These are phyloP conservation scores for Colletotrichum limetticola DNA, from an alignment of 2,329 filamentous ascomycete genomes.

Conservation along the genomic window DNA sequence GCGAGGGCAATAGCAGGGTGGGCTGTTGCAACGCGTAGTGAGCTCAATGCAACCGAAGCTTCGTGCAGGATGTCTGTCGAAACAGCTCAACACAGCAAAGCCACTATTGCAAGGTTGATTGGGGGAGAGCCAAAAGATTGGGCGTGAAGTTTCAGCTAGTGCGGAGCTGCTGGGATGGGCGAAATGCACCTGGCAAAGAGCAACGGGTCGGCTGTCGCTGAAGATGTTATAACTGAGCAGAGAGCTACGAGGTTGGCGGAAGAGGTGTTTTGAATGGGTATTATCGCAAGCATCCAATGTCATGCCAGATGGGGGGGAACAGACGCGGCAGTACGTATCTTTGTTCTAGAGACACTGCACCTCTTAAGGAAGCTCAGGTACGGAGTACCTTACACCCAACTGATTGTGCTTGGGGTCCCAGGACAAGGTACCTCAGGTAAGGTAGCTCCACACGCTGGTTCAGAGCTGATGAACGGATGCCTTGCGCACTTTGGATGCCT, in stretches of 20 bases:
- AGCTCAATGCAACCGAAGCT: not conserved
- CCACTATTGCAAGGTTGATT: not conserved
- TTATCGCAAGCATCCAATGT: conserved; percentile 29
- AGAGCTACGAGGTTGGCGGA: not conserved
- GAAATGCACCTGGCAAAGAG: not conserved
- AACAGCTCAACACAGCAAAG: not conserved
- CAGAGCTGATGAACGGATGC: not conserved
- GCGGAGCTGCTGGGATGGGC: conserved; percentile 13
- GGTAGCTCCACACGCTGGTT: not conserved
- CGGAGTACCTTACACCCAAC: too few relatives aligned
- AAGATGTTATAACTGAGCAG: conserved; percentile 14
- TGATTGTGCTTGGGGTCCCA: not conserved
- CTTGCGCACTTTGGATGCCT: not conserved
- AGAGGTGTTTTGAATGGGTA: conserved; percentile 25
- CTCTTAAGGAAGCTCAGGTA: not conserved
- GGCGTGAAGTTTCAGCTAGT: conserved; percentile 14
- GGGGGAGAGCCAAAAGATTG: not conserved
- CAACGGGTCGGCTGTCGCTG: not conserved
- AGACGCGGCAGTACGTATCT: not conserved
- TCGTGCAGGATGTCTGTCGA: not conserved
- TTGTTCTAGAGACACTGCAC: not conserved
- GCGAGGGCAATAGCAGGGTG: not conserved
- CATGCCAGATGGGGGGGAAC: conserved; percentile 11
- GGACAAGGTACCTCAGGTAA: not conserved
- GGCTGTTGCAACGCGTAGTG: not conserved